Evolutionary conservation across 2,329 filamentous ascomycete genomes (phyloP), one percentile per base, ranked within the genome.

Genomic region (Colletotrichum acutatum): DNA sequence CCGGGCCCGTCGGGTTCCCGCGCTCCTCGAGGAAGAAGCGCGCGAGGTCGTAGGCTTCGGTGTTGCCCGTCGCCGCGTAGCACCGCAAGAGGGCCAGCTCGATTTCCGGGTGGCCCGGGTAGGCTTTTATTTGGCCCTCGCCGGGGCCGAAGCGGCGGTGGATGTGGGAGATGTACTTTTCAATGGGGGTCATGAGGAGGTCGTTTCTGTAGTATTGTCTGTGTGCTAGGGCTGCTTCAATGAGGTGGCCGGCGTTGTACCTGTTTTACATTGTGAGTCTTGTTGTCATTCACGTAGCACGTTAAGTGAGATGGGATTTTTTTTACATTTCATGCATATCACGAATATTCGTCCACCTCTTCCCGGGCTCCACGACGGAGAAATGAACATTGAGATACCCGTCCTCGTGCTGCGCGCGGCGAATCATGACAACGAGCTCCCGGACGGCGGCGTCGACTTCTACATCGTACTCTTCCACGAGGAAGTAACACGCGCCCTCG

Each of bases 351-450:
- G 87, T 85, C 82, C 89, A 92, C 9, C 89, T 79, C 64, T 87
- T 86, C 0, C 81, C 84, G 0, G 88, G 88, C 56, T 89, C 88
- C 1, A 90, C 87, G 0, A 92, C 87, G 0, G 88, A 90, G 74
- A 88, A 92, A 76, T 92, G 89, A 7, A 91, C 86, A 76, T 92
- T 92, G 26, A 92, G 77, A 76, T 92, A 92, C 0, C 90, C 90
- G 76, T 92, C 90, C 1, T 82, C 78, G 66, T 89, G 86, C 79
- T 92, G 90, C 0, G 90, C 90, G 2, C 76, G 79, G 8, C 85
- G 77, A 12, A 92, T 90, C 86, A 89, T 91, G 0, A 84, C 81
- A 0, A 90, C 89, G n/a, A 91, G 78, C 68, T 91, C 88, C 34
- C 85, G 79, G 0, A 91, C 83, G 0, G 89, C 88, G 1, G 78